Evolutionary conservation across 2,329 filamentous ascomycete species (phyloP).

Genomic region (Biscogniauxia mediterranea): DNA sequence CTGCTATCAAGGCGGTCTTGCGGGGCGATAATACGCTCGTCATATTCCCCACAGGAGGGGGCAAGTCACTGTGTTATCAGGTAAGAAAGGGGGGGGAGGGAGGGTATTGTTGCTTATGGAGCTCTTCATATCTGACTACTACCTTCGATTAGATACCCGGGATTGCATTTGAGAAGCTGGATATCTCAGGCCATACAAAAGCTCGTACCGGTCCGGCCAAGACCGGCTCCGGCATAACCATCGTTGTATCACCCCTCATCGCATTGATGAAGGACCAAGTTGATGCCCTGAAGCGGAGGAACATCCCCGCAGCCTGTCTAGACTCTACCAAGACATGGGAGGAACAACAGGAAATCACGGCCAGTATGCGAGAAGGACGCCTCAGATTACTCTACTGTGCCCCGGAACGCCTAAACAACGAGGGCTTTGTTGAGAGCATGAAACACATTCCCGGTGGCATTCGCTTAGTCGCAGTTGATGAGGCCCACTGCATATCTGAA

Average conservation of each 20-base stretch:
- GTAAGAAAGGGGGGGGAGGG: constrained; percentile 26
- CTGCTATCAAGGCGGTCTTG: constrained; percentile 39
- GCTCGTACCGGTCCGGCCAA: constrained; percentile 3
- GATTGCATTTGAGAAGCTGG: constrained; percentile 45
- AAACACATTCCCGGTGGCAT: constrained; percentile 54
- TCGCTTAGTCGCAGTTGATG: constrained; percentile 55
- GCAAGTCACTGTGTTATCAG: constrained; percentile 51
- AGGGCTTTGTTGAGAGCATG: constrained; percentile 56
- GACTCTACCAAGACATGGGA: constrained; percentile 55
- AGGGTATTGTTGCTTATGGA: not conserved
- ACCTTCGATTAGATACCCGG: constrained; percentile 39
- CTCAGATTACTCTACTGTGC: constrained; percentile 57
- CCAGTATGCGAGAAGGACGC: constrained; percentile 41
- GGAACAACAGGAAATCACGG: constrained; percentile 39
- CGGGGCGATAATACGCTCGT: constrained; percentile 41
- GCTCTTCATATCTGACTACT: not conserved
- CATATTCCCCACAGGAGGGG: constrained; percentile 48
- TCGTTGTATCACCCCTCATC: constrained; percentile 56
- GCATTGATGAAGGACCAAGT: constrained; percentile 62
- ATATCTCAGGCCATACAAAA: constrained; percentile 24
- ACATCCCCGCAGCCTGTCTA: constrained; percentile 52
- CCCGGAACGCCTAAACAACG: constrained; percentile 60
- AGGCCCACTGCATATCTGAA: constrained; percentile 59
- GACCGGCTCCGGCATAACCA: constrained; percentile 46
- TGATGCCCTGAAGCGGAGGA: constrained; percentile 48